These are phyloP conservation scores for Rhynchosporium agropyri DNA, from an alignment of 2,329 filamentous ascomycete species.

Conservation along the genomic window DNA sequence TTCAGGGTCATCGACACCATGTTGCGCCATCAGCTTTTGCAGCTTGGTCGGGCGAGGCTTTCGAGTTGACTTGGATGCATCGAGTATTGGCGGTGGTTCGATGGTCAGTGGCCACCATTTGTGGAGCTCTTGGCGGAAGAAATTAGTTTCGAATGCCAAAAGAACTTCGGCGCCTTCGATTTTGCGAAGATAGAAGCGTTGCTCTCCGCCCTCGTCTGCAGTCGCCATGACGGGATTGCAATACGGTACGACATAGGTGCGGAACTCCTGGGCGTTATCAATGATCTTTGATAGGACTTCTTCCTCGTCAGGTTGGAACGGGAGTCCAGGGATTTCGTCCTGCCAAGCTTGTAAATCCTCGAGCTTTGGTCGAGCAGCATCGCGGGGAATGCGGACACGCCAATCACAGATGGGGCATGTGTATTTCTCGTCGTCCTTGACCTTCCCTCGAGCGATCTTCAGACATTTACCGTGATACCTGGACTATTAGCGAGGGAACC, in stretches of 20 bases:
- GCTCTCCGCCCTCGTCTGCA: constrained; percentile 82
- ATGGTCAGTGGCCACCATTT: constrained; percentile 92
- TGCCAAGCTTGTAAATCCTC: constrained; percentile 86
- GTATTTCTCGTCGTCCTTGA: constrained; percentile 98
- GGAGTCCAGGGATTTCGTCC: constrained; percentile 76
- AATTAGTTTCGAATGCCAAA: constrained; percentile 92
- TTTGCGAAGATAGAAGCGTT: constrained; percentile 94
- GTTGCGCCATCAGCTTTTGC: constrained; percentile 88
- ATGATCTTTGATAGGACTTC: constrained; percentile 84
- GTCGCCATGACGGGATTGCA: constrained; percentile 82
- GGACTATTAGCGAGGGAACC: neutral
- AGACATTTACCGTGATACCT: constrained; percentile 98
- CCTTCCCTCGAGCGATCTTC: constrained; percentile 95
- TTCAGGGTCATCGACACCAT: constrained; percentile 87
- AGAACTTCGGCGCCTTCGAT: constrained; percentile 96
- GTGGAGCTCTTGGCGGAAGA: constrained; percentile 92
- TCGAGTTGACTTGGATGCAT: constrained; percentile 86
- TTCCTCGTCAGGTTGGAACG: constrained; percentile 96
- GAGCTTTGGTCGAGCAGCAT: constrained; percentile 91
- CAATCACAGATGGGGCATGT: constrained; percentile 98
- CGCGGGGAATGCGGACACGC: constrained; percentile 93
- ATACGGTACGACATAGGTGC: constrained; percentile 77
- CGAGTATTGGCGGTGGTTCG: constrained; percentile 79
- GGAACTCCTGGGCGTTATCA: constrained; percentile 80
- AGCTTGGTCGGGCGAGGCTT: constrained; percentile 97